These are phyloP conservation scores for Pleoardoris graminearum DNA, from an alignment of 2,329 filamentous ascomycete genomes.

Conservation along the genomic window DNA sequence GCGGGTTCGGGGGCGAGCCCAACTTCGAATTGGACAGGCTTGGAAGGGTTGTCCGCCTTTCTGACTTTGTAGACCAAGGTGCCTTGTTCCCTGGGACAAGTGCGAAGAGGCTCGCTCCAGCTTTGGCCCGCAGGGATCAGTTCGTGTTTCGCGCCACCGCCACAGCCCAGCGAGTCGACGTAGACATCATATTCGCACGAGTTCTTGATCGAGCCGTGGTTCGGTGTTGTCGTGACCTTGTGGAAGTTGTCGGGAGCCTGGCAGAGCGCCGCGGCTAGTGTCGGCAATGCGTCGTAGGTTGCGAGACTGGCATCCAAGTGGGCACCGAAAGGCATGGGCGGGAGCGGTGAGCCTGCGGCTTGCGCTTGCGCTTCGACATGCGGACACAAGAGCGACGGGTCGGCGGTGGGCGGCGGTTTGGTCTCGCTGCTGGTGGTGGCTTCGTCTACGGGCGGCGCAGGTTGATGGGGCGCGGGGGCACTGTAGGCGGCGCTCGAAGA, in stretches of 20 bases:
- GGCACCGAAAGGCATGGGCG: slow-evolving; percentile 3
- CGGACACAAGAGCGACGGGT: not conserved
- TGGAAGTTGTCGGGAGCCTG: slow-evolving; percentile 10
- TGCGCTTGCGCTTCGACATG: not conserved
- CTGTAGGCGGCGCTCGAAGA: too few species aligned
- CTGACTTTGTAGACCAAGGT: slow-evolving; percentile 3
- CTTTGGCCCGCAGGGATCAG: slow-evolving; percentile 8
- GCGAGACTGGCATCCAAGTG: not conserved
- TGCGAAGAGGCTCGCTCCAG: slow-evolving; percentile 9
- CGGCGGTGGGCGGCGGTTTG: not conserved
- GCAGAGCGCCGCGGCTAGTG: not conserved
- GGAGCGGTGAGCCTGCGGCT: not conserved
- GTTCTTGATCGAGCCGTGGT: slow-evolving; percentile 20
- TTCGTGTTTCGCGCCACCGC: not conserved
- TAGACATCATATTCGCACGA: slow-evolving; percentile 24
- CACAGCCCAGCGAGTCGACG: slow-evolving; percentile 18
- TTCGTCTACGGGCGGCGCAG: not conserved
- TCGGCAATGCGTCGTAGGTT: slow-evolving; percentile 6
- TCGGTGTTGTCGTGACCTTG: slow-evolving; percentile 1
- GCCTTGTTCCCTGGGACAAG: slow-evolving; percentile 4
- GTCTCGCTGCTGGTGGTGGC: not conserved
- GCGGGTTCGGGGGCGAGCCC: not conserved
- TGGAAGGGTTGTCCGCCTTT: not conserved
- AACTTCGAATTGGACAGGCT: slow-evolving; percentile 8
- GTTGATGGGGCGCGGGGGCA: too few species aligned